phyloP scores from a whole-genome alignment of 805 yeast species.

The Cyberlindnera sargentensis region DNA sequence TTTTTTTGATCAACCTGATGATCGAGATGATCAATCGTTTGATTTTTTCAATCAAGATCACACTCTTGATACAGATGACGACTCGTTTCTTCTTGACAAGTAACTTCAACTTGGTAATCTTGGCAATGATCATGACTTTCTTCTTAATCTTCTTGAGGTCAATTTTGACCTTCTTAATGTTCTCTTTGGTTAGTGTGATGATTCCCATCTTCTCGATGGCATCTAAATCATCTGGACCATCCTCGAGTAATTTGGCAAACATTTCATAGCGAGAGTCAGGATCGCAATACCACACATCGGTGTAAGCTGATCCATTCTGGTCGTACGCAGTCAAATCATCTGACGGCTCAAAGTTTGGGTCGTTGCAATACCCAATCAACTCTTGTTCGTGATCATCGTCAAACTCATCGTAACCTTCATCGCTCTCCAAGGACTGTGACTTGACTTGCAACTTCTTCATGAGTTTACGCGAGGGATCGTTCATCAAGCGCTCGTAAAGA shows the following conservation, averaged over 20 bases:
- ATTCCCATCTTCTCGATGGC: constrained; percentile 11
- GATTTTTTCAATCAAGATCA: constrained; percentile 18
- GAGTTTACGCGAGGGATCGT: constrained; percentile 2
- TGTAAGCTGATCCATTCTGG: no score
- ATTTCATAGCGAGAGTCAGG: constrained; percentile 8
- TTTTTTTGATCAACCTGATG: constrained; percentile 10
- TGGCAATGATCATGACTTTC: constrained; percentile 11
- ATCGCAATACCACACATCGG: constrained; percentile 2
- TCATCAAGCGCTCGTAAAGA: constrained; percentile 1
- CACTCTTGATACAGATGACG: constrained; percentile 12
- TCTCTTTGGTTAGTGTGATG: constrained; percentile 6
- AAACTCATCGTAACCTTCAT: not conserved
- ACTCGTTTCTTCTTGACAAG: constrained; percentile 9
- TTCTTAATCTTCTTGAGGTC: constrained; percentile 8
- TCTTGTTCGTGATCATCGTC: constrained; percentile 1
- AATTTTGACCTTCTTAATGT: constrained; percentile 11
- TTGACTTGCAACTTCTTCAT: not conserved
- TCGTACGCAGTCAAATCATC: no score
- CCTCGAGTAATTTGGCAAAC: constrained; percentile 2
- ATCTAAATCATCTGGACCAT: constrained; percentile 8
- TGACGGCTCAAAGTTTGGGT: not conserved
- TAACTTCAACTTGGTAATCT: constrained; percentile 17
- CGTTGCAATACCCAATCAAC: not conserved
- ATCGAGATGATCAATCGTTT: constrained; percentile 13
- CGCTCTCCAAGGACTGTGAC: no score